A percentile compares a stretch with the other conserved stretches of the same genome.
These are phyloP conservation scores for Dryas alaskensis DNA, from an alignment of 306 rosid genomes.

Conservation along the genomic window DNA sequence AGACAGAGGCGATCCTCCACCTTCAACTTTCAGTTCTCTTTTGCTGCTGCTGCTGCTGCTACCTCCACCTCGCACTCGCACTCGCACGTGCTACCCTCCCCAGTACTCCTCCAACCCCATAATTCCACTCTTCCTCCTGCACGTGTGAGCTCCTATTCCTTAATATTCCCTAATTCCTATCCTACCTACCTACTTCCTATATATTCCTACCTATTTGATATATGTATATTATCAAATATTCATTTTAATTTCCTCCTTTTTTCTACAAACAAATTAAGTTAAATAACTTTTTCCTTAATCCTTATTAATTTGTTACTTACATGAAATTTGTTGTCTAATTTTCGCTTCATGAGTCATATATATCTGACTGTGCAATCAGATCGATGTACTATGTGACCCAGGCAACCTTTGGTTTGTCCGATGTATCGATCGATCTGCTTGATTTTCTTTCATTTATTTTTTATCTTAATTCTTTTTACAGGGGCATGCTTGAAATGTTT, in stretches of 20 bases:
- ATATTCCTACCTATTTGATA: neutral
- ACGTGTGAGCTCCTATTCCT: slow-evolving; percentile 54
- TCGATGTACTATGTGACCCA: too few relatives aligned
- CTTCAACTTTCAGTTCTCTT: slow-evolving; percentile 29
- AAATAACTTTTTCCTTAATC: too few relatives aligned
- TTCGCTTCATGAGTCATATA: neutral
- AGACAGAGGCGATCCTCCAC: slow-evolving; percentile 59
- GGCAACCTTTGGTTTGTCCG: neutral
- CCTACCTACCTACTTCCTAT: too few relatives aligned
- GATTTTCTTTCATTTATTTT: neutral
- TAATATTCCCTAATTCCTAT: too few relatives aligned
- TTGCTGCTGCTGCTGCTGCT: slow-evolving; percentile 18
- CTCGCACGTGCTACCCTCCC: slow-evolving; percentile 44
- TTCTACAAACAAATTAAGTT: too few relatives aligned
- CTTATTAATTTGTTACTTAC: neutral
- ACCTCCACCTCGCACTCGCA: slow-evolving; percentile 7
- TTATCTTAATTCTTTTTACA: neutral
- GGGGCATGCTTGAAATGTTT: neutral
- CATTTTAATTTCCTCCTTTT: neutral
- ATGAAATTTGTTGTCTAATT: neutral
- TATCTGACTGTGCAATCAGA: neutral
- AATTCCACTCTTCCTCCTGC: slow-evolving; percentile 30
- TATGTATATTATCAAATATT: neutral
- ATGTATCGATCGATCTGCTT: neutral
- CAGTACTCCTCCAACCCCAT: neutral